Percentiles rank a stretch among this genome's conserved stretches.
These are phyloP conservation scores for Phytophthora chlamydospora DNA, from an alignment of 352 stramenopile species.

Conservation along the genomic window DNA sequence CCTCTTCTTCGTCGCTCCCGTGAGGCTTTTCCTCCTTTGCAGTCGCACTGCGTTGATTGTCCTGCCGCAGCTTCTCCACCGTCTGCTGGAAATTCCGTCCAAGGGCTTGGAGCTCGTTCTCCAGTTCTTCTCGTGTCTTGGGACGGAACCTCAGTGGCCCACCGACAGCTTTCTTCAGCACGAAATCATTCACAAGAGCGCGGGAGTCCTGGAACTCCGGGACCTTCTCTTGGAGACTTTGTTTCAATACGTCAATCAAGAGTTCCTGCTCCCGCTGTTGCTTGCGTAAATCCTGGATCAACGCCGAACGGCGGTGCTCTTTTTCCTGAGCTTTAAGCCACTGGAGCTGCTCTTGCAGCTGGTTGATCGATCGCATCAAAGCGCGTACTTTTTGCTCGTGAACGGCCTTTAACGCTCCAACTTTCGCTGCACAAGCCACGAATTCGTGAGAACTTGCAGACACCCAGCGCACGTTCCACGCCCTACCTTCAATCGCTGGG, in stretches of 20 bases:
- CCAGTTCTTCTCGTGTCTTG: constrained; percentile 87
- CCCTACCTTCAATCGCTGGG: constrained; percentile 50
- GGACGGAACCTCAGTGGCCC: constrained; percentile 83
- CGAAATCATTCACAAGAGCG: constrained; percentile 84
- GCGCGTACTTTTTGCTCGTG: constrained; percentile 82
- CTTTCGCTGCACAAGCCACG: constrained; percentile 46
- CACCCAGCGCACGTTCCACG: background rate
- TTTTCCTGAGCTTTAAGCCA: constrained; percentile 82
- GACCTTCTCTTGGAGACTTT: constrained; percentile 65
- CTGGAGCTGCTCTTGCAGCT: constrained; percentile 81
- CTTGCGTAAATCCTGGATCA: constrained; percentile 84
- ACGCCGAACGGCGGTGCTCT: constrained; percentile 82
- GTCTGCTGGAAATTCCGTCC: constrained; percentile 76
- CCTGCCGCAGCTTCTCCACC: constrained; percentile 66
- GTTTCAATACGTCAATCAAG: constrained; percentile 86
- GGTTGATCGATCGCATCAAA: constrained; percentile 87
- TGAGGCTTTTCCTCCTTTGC: constrained; percentile 44
- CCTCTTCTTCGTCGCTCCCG: constrained; percentile 37
- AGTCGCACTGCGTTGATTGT: constrained; percentile 36
- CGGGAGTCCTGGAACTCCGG: constrained; percentile 68
- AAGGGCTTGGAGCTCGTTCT: constrained; percentile 77
- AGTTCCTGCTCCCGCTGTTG: constrained; percentile 85
- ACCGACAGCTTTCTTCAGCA: constrained; percentile 82
- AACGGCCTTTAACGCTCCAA: constrained; percentile 68
- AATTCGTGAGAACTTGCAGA: background rate